A percentile compares a stretch with the other conserved stretches of the same genome.
These are phyloP conservation scores for Aurantiochytrium sp. DNA, from an alignment of 108 stramenopile genomes.

Conservation along the genomic window DNA sequence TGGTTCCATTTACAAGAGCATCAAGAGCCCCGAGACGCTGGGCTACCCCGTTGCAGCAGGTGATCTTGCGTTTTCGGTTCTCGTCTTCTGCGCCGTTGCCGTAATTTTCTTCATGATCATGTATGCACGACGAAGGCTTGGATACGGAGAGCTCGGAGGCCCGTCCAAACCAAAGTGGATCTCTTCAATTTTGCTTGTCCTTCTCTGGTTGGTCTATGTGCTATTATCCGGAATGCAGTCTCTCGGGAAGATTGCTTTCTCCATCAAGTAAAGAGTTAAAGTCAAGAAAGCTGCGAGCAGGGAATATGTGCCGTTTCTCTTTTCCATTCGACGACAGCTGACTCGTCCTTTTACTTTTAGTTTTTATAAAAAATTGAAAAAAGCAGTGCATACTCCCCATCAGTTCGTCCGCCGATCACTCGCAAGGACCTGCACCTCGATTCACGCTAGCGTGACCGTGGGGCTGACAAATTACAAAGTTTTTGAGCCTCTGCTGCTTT, in stretches of 20 bases:
- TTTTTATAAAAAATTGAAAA: no score
- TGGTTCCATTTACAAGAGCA: conserved; percentile 26
- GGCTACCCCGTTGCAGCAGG: conserved; percentile 23
- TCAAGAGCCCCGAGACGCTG: background rate
- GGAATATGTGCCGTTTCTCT: no score
- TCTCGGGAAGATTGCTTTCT: background rate
- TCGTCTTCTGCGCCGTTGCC: conserved; percentile 18
- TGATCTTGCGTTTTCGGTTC: background rate
- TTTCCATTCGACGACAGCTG: background rate
- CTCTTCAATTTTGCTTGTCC: background rate
- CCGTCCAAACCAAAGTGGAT: background rate
- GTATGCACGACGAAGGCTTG: background rate
- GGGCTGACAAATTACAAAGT: no score
- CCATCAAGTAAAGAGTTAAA: no score
- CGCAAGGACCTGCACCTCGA: no score
- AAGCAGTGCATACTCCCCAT: no score
- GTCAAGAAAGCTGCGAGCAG: no score
- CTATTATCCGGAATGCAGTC: background rate
- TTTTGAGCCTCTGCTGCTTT: no score
- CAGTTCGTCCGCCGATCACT: no score
- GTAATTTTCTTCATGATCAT: conserved; percentile 9
- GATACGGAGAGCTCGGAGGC: conserved; percentile 34
- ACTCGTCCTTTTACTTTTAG: background rate
- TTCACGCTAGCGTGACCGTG: no score
- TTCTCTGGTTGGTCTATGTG: background rate